Percentiles rank a stretch among this genome's conserved stretches.
Conservation (phyloP, 1,284 basidiomycete species). For the Vanrija sp. region DNA sequence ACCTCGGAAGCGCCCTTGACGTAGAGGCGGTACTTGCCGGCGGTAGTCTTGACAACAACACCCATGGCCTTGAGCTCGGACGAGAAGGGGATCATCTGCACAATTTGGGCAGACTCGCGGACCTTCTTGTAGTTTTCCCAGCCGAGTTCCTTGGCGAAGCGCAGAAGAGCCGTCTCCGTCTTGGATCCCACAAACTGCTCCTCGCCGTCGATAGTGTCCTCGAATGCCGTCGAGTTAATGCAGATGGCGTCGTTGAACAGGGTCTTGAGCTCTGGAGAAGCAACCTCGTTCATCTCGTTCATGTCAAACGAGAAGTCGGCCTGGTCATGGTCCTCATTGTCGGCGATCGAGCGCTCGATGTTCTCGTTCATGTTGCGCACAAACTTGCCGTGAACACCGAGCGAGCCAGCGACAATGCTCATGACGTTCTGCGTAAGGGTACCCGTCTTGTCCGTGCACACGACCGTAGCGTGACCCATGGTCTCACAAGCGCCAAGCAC, state of each 20-base stretch:
- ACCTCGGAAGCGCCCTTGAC: slow-evolving; percentile 95
- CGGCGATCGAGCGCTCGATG: slow-evolving; percentile 67
- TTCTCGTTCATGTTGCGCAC: slow-evolving; percentile 76
- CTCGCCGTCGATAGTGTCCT: slow-evolving; percentile 70
- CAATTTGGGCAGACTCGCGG: slow-evolving; percentile 62
- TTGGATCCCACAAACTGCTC: slow-evolving; percentile 84
- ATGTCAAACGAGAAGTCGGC: slow-evolving; percentile 83
- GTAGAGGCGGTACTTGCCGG: slow-evolving; percentile 67
- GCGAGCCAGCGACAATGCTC: slow-evolving; percentile 91
- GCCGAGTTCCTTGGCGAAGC: slow-evolving; percentile 78
- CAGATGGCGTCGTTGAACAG: slow-evolving; percentile 84
- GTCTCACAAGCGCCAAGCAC: slow-evolving; percentile 95
- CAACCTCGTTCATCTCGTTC: slow-evolving; percentile 60
- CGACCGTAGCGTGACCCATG: slow-evolving; percentile 95
- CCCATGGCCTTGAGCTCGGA: slow-evolving; percentile 96
- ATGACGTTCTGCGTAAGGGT: slow-evolving; percentile 90
- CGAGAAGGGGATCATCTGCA: slow-evolving; percentile 93
- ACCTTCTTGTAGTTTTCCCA: slow-evolving; percentile 74
- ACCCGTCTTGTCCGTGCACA: slow-evolving; percentile 87
- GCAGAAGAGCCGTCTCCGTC: slow-evolving; percentile 90
- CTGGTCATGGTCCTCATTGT: slow-evolving; percentile 47
- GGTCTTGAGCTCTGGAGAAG: slow-evolving; percentile 61
- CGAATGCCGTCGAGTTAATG: slow-evolving; percentile 94
- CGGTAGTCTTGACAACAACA: slow-evolving; percentile 66
- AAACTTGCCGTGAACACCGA: slow-evolving; percentile 92